Evolutionary conservation across 2,329 filamentous ascomycete genomes (phyloP), one percentile per base, ranked within the genome.

Genomic region (Nakataea oryzae): DNA sequence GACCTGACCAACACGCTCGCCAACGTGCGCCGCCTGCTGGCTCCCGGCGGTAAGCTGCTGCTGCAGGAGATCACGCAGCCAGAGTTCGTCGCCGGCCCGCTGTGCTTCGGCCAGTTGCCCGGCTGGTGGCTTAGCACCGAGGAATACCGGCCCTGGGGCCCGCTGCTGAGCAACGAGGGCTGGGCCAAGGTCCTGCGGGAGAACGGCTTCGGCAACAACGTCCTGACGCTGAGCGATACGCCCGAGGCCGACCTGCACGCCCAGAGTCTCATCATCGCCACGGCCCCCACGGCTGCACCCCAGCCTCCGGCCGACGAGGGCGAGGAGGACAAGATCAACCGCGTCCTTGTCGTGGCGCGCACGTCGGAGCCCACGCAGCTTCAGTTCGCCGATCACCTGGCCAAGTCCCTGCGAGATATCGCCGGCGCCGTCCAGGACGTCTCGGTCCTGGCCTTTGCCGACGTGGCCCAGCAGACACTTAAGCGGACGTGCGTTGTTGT

Each of bases 401-500:
- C 32, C 12, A 9, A 41, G 12, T 41, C 32, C 32, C 32, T 41
- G 12, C 32, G 32, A 41, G 32, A 13, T 13, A 41, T 41, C 32
- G 32, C 3, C 32, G 32, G 32, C 32, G 32, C 32, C 32, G 32
- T 41, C 11, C 50, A 59, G 21, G 24, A 34, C 56, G 63, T 64
- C n/a, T 61, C 27, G 54, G 56, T 69, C 54, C 47, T 67, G 14
- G 57, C 62, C n/a, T 66, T 64, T 32, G 55, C 62, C n/a, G 67
- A 69, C 14, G 57, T 69, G 30, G 60, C 62, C 13, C 61, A 62
- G 32, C 66, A 62, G 57, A 61, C 66, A 28, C 63, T 66, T 21
- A 63, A 63, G 14, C 62, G 66, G 41, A 63, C 67, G 13, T 62
- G 67, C 29, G 70, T 67, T 57, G 64, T 70, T 24, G 67, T 65